These are phyloP conservation scores for Eucalyptus camaldulensis DNA, from an alignment of 345 rosid species.

Conservation along the genomic window DNA sequence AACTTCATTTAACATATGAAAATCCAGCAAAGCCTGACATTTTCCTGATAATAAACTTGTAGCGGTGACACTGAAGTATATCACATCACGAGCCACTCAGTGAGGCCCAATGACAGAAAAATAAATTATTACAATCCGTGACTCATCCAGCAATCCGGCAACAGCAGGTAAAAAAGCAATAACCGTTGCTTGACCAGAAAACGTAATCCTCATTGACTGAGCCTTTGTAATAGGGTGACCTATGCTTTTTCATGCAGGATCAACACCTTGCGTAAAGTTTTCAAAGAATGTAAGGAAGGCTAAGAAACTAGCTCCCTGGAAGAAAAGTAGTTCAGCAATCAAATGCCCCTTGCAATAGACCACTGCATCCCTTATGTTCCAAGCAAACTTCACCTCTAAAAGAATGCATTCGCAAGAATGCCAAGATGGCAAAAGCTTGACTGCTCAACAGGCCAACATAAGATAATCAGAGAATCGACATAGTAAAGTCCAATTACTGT, in stretches of 20 bases:
- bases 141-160: neutral
- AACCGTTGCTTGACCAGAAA: neutral
- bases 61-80: neutral
- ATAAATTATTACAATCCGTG: neutral
- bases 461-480: neutral
- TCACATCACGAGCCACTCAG: neutral
- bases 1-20: neutral
- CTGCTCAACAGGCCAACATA: neutral
- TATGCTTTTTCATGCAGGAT: neutral
- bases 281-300: neutral
- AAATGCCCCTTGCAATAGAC: neutral
- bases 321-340: neutral
- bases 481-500: neutral
- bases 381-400: neutral
- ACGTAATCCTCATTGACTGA: neutral
- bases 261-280: neutral
- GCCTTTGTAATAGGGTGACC: neutral
- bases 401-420: neutral
- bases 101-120: neutral
- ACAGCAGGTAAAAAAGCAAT: neutral
- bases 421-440: neutral
- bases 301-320: neutral
- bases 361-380: neutral
- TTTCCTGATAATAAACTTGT: neutral
- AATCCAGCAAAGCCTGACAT: neutral